Conservation (phyloP, 2,329 filamentous ascomycete genomes). For the Ceratocystis cubensis region DNA sequence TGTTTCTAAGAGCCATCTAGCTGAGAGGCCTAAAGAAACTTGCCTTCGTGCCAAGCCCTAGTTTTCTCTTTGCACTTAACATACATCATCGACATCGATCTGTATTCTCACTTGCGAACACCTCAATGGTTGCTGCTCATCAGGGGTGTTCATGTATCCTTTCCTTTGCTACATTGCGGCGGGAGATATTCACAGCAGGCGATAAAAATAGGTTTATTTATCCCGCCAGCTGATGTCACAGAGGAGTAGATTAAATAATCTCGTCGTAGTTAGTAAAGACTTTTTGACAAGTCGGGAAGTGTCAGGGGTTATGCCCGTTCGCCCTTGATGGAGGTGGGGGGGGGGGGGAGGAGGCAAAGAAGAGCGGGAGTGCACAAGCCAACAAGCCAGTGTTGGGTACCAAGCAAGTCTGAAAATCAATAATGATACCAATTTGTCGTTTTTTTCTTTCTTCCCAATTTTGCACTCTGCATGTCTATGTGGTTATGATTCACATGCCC, state of each 20-base stretch:
- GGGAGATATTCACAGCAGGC: not conserved
- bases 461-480: not conserved
- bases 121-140: not conserved
- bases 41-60: not conserved
- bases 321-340: not conserved
- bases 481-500: not conserved
- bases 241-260: constrained; percentile 2
- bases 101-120: not conserved
- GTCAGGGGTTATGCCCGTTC: not conserved
- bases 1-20: not conserved
- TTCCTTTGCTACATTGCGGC: not conserved
- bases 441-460: not conserved
- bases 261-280: constrained; percentile 5
- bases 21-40: not conserved
- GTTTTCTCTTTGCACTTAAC: not conserved
- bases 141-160: not conserved
- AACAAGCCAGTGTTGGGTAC: not conserved
- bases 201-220: constrained; percentile 9
- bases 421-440: not conserved
- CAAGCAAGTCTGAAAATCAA: not conserved
- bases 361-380: not conserved
- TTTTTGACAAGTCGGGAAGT: constrained; percentile 7
- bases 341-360: not conserved
- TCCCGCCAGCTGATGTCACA: constrained; percentile 2
- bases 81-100: not conserved